phyloP scores from a whole-genome alignment of 2,329 filamentous ascomycete species.

The Colletotrichum liaoningense region DNA sequence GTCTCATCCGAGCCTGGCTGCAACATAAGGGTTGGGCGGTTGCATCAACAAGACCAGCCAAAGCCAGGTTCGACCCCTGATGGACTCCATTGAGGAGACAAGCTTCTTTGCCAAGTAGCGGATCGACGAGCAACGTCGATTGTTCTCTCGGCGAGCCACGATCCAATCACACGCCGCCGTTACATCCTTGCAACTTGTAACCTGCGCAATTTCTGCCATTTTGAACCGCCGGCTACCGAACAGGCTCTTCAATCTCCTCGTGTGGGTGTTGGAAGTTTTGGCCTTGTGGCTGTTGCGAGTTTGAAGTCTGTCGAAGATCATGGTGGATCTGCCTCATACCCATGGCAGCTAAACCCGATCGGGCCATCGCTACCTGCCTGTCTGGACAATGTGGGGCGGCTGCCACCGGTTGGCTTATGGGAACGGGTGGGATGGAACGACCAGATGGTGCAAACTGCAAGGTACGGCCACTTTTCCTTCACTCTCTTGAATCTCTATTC shows the following conservation, averaged over 20 bases:
- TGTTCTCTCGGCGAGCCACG: not conserved
- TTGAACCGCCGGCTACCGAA: not conserved
- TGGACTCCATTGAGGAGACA: conserved; percentile 23
- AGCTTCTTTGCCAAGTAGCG: conserved; percentile 33
- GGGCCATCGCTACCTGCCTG: conserved; percentile 7
- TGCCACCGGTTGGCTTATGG: not conserved
- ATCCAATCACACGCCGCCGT: conserved; percentile 1
- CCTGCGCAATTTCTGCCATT: not conserved
- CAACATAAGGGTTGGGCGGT: conserved; percentile 16
- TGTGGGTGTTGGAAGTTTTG: not conserved
- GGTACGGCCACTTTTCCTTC: conserved; percentile 10
- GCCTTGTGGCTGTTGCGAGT: conserved; percentile 26
- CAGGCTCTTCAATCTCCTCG: not conserved
- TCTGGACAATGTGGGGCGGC: conserved; percentile 8
- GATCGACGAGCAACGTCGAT: conserved; percentile 28
- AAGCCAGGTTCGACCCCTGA: conserved; percentile 19
- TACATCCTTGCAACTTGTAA: not conserved
- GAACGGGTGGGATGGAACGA: not conserved
- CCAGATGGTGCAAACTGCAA: not conserved
- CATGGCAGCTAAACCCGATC: conserved; percentile 28
- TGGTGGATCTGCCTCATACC: conserved; percentile 33
- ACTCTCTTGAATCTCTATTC: not conserved
- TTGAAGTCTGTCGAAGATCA: conserved; percentile 37
- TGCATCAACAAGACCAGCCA: conserved; percentile 9
- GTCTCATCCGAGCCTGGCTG: conserved; percentile 32